Evolutionary conservation across 495 filamentous ascomycete genomes (phyloP).

Genomic region (Trichoderma reesei): DNA sequence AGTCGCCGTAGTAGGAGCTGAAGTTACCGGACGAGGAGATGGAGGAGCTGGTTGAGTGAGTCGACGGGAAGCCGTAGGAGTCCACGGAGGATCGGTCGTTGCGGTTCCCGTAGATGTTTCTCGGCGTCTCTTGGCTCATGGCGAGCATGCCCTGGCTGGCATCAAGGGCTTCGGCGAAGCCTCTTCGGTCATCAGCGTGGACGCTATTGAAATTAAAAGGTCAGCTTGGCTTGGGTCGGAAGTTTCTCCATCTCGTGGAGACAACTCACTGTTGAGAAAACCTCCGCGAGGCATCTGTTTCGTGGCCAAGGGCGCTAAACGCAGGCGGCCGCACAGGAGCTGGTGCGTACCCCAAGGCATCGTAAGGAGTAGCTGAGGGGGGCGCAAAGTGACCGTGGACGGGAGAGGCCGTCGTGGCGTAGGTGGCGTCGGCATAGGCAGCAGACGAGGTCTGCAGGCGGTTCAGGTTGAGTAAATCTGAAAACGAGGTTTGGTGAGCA

Average conservation of each 20-base stretch:
- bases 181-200: conserved; percentile 52
- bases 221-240: neutral
- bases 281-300: conserved; percentile 57
- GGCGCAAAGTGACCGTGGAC: conserved; percentile 59
- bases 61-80: conserved; percentile 85
- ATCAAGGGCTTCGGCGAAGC: conserved; percentile 76
- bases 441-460: conserved; percentile 40
- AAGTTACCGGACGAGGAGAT: conserved; percentile 69
- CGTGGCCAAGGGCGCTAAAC: conserved; percentile 35
- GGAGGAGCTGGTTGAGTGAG: conserved; percentile 89
- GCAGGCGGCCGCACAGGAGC: conserved; percentile 50
- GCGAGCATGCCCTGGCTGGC: conserved; percentile 81
- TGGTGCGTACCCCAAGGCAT: conserved; percentile 50
- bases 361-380: conserved; percentile 53
- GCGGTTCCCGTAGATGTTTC: conserved; percentile 67
- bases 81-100: conserved; percentile 62
- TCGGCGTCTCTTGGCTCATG: conserved; percentile 82
- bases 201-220: conserved; percentile 37
- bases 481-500: conserved; percentile 62
- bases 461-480: conserved; percentile 59
- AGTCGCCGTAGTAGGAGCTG: conserved; percentile 71
- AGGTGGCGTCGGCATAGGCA: conserved; percentile 39
- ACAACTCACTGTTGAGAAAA: conserved; percentile 85
- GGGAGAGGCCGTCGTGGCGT: conserved; percentile 47
- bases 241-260: conserved; percentile 23